Base-by-base conservation (phyloP, 345 rosid species). In the sweet orange (Citrus sinensis) region DNA sequence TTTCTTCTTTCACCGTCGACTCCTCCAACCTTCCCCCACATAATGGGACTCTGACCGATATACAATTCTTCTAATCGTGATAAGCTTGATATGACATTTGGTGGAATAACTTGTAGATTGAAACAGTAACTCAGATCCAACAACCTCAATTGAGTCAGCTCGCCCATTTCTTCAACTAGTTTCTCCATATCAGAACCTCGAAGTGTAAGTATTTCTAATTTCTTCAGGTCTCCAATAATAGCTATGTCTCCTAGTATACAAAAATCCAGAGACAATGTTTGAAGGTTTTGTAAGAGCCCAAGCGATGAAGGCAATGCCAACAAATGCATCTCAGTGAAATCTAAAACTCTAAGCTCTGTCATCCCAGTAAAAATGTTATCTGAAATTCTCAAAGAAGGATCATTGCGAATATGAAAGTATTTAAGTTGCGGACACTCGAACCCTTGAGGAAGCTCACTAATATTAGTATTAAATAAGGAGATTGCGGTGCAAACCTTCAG, bases 61-160 rank as follows among this genome's bases (percentile, higher is more conserved):
- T 29, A 76, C 20, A 86, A 22, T 11, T 86, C 86, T 56, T 86
- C 87, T 25, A 84, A 74, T 5, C 20, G 27, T 1, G 46, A 29
- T 67, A 80, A 81, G 8, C 68, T 8, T 51, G 75, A 58, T 0
- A 86, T 22, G 6, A 82, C 70, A 8, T 51, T 49, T 0, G 34
- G 6, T 8, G 78, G 75, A 20, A 84, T 80, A 8, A 67, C 35
- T 78, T 30, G 2, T 2, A 84, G 73, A 2, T 1, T 0, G 0
- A 0, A 2, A 24, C 89, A 80, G 1, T 1, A 0, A 1, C 10
- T 73, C 56, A 82, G 55, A 60, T 82, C 70, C 22, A 80, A 55
- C 11, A 76, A 9, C 73, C 63, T 64, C 5, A 87, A 35, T 2
- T 14, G 9, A 0, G 46, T 73, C 67, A 87, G 54, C 42, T 10